Evolutionary conservation across 1,284 basidiomycete genomes (phyloP).

Genomic region (Cryptococcus sp.): DNA sequence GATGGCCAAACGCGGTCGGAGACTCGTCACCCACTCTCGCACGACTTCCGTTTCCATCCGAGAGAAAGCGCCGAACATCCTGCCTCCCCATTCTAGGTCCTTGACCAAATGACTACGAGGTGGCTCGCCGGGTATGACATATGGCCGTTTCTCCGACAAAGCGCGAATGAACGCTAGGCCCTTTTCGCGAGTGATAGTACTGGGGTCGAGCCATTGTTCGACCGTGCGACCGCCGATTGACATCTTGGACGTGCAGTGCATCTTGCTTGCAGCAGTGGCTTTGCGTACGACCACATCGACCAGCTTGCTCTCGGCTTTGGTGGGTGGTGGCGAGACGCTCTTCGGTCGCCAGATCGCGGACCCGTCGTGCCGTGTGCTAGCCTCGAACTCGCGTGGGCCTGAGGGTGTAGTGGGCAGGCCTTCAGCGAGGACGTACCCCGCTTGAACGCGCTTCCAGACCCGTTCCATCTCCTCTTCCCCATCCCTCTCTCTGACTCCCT

Average conservation of each 20-base stretch:
- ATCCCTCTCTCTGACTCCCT: constrained; percentile 25
- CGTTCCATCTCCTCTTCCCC: constrained; percentile 29
- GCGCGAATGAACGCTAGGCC: constrained; percentile 27
- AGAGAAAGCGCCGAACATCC: constrained; percentile 47
- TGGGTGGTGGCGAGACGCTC: background rate
- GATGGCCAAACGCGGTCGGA: background rate
- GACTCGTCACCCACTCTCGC: constrained; percentile 26
- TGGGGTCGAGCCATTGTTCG: constrained; percentile 41
- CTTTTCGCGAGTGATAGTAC: constrained; percentile 17
- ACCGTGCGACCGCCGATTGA: constrained; percentile 25
- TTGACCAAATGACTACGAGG: constrained; percentile 29
- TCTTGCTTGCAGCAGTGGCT: constrained; percentile 28
- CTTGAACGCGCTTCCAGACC: constrained; percentile 40
- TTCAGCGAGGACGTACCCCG: constrained; percentile 40
- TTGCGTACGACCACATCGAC: constrained; percentile 29
- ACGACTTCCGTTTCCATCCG: constrained; percentile 25
- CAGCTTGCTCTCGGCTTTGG: constrained; percentile 19
- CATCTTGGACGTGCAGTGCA: constrained; percentile 38
- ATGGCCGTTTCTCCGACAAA: constrained; percentile 26
- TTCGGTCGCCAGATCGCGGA: constrained; percentile 5
- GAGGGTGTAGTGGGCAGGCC: constrained; percentile 43
- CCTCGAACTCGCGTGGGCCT: constrained; percentile 24
- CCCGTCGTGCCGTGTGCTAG: background rate
- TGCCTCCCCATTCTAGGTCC: constrained; percentile 40
- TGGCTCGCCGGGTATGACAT: constrained; percentile 31